Conservation (phyloP, 805 yeast species). For the Ogataea polymorpha region DNA sequence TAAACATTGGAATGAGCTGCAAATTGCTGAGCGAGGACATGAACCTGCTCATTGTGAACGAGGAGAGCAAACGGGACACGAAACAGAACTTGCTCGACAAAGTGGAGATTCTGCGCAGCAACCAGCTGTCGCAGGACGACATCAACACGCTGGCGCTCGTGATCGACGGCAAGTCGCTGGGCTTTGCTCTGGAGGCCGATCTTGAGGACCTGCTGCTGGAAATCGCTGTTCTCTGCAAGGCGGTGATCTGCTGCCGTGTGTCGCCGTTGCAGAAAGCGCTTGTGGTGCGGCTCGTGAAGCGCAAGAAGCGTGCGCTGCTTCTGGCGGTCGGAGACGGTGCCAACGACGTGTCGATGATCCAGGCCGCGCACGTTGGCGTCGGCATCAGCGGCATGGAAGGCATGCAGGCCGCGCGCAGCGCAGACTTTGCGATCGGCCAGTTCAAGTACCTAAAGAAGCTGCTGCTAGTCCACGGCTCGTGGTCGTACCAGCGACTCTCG, state of each 20-base stretch:
- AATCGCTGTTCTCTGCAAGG: slow-evolving; percentile 83
- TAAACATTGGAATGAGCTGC: slow-evolving; percentile 98
- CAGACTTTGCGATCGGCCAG: slow-evolving; percentile 96
- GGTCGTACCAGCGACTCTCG: slow-evolving; percentile 96
- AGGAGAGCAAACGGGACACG: slow-evolving; percentile 77
- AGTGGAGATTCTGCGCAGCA: slow-evolving; percentile 66
- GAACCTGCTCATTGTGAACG: slow-evolving; percentile 88
- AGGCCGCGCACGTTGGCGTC: slow-evolving; percentile 98
- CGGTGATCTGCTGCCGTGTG: slow-evolving; percentile 96
- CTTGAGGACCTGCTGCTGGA: slow-evolving; percentile 75
- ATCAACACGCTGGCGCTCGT: slow-evolving; percentile 79
- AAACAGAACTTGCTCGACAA: slow-evolving; percentile 69
- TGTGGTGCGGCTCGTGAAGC: slow-evolving; percentile 90
- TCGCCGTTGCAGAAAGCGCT: slow-evolving; percentile 96
- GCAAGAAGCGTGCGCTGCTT: slow-evolving; percentile 69
- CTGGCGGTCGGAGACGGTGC: slow-evolving; percentile 99
- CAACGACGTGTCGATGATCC: slow-evolving; percentile 98
- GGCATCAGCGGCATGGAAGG: slow-evolving; percentile 99
- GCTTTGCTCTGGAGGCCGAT: slow-evolving; percentile 78
- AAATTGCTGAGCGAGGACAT: slow-evolving; percentile 90
- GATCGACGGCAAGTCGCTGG: slow-evolving; percentile 91
- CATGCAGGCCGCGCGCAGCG: slow-evolving; percentile 98
- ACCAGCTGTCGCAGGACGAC: slow-evolving; percentile 64
- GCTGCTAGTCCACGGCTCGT: slow-evolving; percentile 89
- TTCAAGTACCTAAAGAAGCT: slow-evolving; percentile 82